These are phyloP conservation scores for Pholiota conissans DNA, from an alignment of 768 basidiomycete genomes.

Conservation along the genomic window DNA sequence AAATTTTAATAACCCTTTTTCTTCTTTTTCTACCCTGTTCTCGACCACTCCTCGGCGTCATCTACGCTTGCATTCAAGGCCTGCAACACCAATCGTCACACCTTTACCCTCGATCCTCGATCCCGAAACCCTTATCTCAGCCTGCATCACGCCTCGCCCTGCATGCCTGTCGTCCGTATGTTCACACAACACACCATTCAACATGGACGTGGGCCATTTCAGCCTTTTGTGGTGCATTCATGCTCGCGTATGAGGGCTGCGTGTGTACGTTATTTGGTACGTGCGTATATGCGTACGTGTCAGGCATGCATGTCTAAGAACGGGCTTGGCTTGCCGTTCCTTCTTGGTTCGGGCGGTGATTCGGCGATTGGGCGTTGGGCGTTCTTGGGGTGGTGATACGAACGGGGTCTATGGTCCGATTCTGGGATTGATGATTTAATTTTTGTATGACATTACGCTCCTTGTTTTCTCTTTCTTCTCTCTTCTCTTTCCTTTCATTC, in stretches of 20 bases:
- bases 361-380: not conserved
- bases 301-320: not conserved
- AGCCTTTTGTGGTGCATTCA: not conserved
- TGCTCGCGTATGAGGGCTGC: no score
- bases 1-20: slow-evolving; percentile 1
- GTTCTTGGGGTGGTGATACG: not conserved
- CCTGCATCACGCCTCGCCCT: not conserved
- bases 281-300: not conserved
- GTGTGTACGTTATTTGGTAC: not conserved
- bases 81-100: no score
- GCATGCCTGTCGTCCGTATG: not conserved
- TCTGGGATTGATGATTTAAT: no score
- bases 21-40: not conserved
- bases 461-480: not conserved
- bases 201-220: not conserved
- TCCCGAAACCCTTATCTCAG: not conserved
- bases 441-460: not conserved
- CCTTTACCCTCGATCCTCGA: not conserved
- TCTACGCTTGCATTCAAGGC: no score
- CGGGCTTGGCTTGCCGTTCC: not conserved
- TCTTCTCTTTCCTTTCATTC: no score
- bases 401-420: not conserved
- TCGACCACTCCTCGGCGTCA: no score
- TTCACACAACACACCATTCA: not conserved
- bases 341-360: not conserved